Evolutionary conservation across 805 yeast species (phyloP).

Genomic region (Saccharomycopsis fermentans): DNA sequence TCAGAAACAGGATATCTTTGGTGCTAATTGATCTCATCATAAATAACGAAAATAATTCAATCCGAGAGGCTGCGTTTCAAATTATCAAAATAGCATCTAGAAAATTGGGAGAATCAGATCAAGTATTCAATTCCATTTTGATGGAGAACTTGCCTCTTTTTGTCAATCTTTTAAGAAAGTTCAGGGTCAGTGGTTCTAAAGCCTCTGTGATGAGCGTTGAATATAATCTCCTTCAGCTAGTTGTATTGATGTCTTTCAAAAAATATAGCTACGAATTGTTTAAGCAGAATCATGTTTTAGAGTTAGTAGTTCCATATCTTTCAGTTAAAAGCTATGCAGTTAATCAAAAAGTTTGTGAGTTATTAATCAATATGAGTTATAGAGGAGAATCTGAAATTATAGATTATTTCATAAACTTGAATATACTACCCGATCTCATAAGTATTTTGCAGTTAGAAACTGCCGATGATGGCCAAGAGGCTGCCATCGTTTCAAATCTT

Average conservation of each 20-base stretch:
- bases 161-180: neutral
- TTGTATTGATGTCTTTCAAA: conserved; percentile 9
- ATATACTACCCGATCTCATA: conserved; percentile 1
- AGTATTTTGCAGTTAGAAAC: conserved; percentile 2
- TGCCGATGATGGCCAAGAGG: conserved; percentile 1
- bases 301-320: conserved; percentile 8
- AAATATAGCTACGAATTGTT: conserved; percentile 4
- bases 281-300: conserved; percentile 7
- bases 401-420: conserved; percentile 4
- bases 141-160: neutral
- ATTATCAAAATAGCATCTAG: conserved; percentile 2
- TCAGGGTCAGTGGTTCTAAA: neutral
- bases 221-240: conserved; percentile 8
- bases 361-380: conserved; percentile 14
- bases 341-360: conserved; percentile 11
- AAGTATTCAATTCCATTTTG: conserved; percentile 2
- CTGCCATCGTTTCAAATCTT: conserved; percentile 1
- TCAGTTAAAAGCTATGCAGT: conserved; percentile 7
- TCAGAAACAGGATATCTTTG: conserved; percentile 4
- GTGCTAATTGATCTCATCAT: conserved; percentile 10
- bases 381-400: conserved; percentile 4
- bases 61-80: conserved; percentile 5
- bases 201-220: neutral
- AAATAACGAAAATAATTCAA: neutral
- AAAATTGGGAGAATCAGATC: conserved; percentile 6